phyloP scores from a whole-genome alignment of 202 grass and related monocot species.

The Schoenoplectus tabernaemontani region DNA sequence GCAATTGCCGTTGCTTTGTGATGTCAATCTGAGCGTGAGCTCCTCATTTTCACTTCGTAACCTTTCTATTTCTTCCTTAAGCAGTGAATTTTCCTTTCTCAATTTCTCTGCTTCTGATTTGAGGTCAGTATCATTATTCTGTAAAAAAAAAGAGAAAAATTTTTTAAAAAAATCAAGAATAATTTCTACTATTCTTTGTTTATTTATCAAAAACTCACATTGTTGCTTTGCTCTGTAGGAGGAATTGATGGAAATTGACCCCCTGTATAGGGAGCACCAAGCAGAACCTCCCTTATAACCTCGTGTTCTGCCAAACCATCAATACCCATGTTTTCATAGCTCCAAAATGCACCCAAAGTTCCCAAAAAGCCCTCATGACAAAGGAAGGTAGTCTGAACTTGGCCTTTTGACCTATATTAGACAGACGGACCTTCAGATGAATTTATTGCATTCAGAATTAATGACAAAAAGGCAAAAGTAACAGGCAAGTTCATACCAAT shows the following conservation, averaged over 20 bases:
- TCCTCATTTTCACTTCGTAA: conserved; percentile 42
- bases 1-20: conserved; percentile 9
- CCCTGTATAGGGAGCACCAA: conserved; percentile 74
- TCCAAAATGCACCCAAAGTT: conserved; percentile 98
- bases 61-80: conserved; percentile 48
- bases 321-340: conserved; percentile 98
- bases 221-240: conserved; percentile 29
- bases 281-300: conserved; percentile 85
- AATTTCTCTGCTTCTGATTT: conserved; percentile 34
- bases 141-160: background rate
- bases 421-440: background rate
- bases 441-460: background rate
- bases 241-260: conserved; percentile 57
- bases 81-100: conserved; percentile 38
- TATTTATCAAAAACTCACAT: conserved; percentile 28
- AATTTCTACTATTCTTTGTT: conserved; percentile 9
- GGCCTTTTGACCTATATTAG: conserved; percentile 83
- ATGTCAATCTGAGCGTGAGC: conserved; percentile 29
- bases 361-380: conserved; percentile 96
- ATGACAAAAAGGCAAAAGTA: background rate
- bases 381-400: conserved; percentile 92
- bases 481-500: conserved; percentile 50
- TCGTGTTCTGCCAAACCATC: conserved; percentile 72
- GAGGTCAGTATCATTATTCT: background rate
- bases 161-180: background rate